Evolutionary conservation across 148 eudicot species (phyloP).

Genomic region (Rhododendron mucronatum): DNA sequence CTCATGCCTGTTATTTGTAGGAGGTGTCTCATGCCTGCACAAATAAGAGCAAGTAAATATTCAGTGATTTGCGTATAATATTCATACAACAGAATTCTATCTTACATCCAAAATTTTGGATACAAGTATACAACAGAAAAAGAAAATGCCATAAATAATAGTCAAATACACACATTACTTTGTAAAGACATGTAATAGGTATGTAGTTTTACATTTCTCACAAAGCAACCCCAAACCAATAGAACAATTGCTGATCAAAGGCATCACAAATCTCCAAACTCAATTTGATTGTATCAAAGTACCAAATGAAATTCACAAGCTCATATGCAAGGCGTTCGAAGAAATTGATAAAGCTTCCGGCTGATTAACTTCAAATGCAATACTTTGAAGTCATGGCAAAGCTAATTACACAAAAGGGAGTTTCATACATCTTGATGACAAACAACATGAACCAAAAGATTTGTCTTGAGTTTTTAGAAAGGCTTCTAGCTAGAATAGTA

Average conservation of each 20-base stretch:
- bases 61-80: too few relatives aligned
- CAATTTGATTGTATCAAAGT: neutral
- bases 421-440: too few relatives aligned
- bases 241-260: neutral
- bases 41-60: too few relatives aligned
- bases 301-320: constrained; percentile 50
- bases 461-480: too few relatives aligned
- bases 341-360: constrained; percentile 81
- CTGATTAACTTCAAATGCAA: constrained; percentile 13
- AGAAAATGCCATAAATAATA: neutral
- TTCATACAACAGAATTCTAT: too few relatives aligned
- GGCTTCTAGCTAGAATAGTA: too few relatives aligned
- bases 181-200: neutral
- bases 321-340: constrained; percentile 90
- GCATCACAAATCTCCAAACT: neutral
- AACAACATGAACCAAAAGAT: too few relatives aligned
- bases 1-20: too few relatives aligned
- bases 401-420: too few relatives aligned
- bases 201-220: neutral
- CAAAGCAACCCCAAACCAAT: neutral
- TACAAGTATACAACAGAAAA: neutral
- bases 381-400: too few relatives aligned
- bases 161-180: neutral
- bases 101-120: neutral
- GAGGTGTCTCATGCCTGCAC: too few relatives aligned